A percentile compares a stretch with the other conserved stretches of the same genome.
These are phyloP conservation scores for Globisporangium perplexum DNA, from an alignment of 352 stramenopile genomes.

Conservation along the genomic window DNA sequence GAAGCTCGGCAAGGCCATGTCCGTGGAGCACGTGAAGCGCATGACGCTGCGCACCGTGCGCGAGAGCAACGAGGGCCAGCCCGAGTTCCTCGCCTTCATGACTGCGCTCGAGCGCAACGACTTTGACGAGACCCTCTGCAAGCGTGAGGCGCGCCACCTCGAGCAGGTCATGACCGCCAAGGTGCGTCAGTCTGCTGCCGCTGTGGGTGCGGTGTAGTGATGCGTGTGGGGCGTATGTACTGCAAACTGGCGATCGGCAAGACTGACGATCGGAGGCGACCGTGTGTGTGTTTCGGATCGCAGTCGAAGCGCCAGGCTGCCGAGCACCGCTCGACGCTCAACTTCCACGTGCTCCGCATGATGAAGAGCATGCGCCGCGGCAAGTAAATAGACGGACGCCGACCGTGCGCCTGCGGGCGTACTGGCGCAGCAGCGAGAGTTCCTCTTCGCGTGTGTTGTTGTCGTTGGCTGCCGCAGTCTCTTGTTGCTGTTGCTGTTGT, in stretches of 20 bases:
- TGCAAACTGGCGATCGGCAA: not conserved
- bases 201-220: not conserved
- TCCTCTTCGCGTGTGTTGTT: not conserved
- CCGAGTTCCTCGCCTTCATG: slow-evolving; percentile 82
- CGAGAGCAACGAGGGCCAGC: slow-evolving; percentile 70
- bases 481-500: not conserved
- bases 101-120: slow-evolving; percentile 74
- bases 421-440: not conserved
- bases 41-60: slow-evolving; percentile 85
- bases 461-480: not conserved
- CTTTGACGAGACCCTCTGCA: slow-evolving; percentile 81
- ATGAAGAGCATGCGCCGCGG: slow-evolving; percentile 61
- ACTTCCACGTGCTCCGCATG: slow-evolving; percentile 88
- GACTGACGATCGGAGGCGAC: not conserved
- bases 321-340: slow-evolving; percentile 79
- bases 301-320: slow-evolving; percentile 53
- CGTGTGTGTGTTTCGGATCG: slow-evolving; percentile 1
- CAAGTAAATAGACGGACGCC: slow-evolving; percentile 15
- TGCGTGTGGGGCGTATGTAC: not conserved
- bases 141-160: slow-evolving; percentile 75
- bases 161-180: slow-evolving; percentile 73
- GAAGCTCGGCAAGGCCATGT: slow-evolving; percentile 77
- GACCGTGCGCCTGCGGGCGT: not conserved
- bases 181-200: slow-evolving; percentile 15
- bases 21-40: slow-evolving; percentile 87